A percentile compares a stretch with the other conserved stretches of the same genome.
Evolutionary conservation across 345 rosid species (phyloP).

Genomic region (Jatropha curcas): DNA sequence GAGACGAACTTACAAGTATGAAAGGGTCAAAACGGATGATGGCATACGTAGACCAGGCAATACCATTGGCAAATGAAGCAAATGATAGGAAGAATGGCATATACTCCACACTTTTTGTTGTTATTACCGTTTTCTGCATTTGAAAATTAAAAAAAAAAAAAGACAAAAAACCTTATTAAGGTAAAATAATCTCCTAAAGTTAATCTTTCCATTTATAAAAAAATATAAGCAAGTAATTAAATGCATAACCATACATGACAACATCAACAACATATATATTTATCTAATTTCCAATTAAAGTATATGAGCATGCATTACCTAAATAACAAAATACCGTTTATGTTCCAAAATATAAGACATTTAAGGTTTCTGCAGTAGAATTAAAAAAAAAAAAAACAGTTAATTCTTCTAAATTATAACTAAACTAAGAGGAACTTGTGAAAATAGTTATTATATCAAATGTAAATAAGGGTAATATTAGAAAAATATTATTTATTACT

Average conservation of each 20-base stretch:
- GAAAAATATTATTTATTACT: too few species aligned
- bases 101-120: conserved; percentile 81
- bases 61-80: conserved; percentile 63
- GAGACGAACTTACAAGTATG: conserved; percentile 54
- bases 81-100: conserved; percentile 84
- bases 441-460: too few species aligned
- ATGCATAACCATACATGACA: background rate
- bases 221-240: background rate
- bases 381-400: too few species aligned
- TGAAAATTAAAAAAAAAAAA: background rate
- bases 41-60: conserved; percentile 72
- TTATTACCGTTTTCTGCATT: conserved; percentile 75
- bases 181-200: background rate
- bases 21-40: conserved; percentile 67
- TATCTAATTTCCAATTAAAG: too few species aligned
- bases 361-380: too few species aligned
- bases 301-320: too few species aligned
- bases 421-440: too few species aligned
- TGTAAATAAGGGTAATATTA: too few species aligned
- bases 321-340: too few species aligned
- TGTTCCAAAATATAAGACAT: too few species aligned
- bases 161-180: background rate
- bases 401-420: too few species aligned
- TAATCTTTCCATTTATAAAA: background rate
- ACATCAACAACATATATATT: too few species aligned